Base-by-base conservation (phyloP, 768 basidiomycete species). In the Sarcodon sp. region DNA sequence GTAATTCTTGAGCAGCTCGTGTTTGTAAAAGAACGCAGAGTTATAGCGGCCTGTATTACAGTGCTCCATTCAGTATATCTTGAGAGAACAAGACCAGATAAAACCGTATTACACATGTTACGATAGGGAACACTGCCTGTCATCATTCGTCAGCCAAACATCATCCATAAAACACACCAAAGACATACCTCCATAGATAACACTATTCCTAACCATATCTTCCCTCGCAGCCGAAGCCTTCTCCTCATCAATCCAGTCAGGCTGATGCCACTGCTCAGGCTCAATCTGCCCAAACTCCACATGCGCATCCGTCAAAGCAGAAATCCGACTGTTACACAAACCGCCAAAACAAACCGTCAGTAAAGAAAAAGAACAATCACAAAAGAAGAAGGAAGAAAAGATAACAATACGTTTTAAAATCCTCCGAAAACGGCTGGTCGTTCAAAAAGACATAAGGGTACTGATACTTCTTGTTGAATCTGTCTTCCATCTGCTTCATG, bases 361-460 rank as follows among this genome's bases (percentile, higher is more conserved):
- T 18, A 46, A 35, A 32, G 33, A 50, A 15, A 45, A 27, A 31
- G 45, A 33, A 31, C 33, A 18, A 37, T 8, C 11, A 13, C 33
- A 44, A 16, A 21, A 37, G 10, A 32, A 50, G 11, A 34, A 21
- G 8, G 46, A 1, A 51, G 69, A 68, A 71, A 44, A 65, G 59
- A 35, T 3, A 39, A 54, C 70, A 37, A 48, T n/a, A 81, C 76
- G 66, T 62, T 59, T 82, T 85, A 65, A 89, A 88, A 35, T 79
- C 75, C 6, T 82, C 77, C 3, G 75, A 72, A 59, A 88, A 89
- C 0, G 76, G 75, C 54, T 80, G 79, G 45, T 92, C 88, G 60
- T 92, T 91, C 35, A 93, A 70, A 56, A 91, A 77, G n/a, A 86
- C 77, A 67, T 82, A 91, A 7, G 87, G 85, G 62, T 91, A 91